Base-by-base conservation (phyloP, 352 stramenopile species). In the Thalassiosira hispida region DNA sequence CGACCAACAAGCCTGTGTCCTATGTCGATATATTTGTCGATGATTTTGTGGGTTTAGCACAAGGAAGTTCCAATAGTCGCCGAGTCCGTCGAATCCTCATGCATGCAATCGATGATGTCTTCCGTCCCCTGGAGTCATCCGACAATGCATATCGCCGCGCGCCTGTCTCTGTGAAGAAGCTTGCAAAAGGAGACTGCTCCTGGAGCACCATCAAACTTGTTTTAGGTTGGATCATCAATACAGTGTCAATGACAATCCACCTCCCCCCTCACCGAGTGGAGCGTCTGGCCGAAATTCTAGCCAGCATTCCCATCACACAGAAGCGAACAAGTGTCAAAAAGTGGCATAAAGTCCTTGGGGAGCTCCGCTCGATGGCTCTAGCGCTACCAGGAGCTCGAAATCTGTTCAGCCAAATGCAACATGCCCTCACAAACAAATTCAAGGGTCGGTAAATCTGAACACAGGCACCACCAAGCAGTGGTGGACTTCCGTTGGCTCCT, bases 1-100 rank as follows among this genome's bases (percentile, higher is more conserved):
- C 27, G 9, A 0, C 20, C n/a, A 3, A 4, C 18, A 0, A 57
- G 0, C 74, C 63, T 0, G 2, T 87, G 0, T 9, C 22, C 22
- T 77, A 87, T 33, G 60, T 71, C 3, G 84, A 86, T 29, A 42
- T 87, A 11, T 89, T 83, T 69, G 78, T 91, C 3, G 78, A 91
- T 68, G 78, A 89, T 40, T 87, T 84, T 23, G 77, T 88, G 33
- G 25, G 0, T 3, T 23, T 46, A 3, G 42, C 53, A 12, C 40
- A 66, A 53, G 42, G 8, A 49, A 49, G 4, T 9, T 7, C 38
- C 1, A 18, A 49, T 23, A 59, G 12, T 55, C 44, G 25, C 4
- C 61, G 49, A 22, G 33, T 73, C 0, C 6, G 66, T 2, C 18
- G 59, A 0, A 65, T 42, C 20, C 47, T 83, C 0, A n/a, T 86